Conservation (phyloP, 179 eudicot species). For the Silene vulgaris region DNA sequence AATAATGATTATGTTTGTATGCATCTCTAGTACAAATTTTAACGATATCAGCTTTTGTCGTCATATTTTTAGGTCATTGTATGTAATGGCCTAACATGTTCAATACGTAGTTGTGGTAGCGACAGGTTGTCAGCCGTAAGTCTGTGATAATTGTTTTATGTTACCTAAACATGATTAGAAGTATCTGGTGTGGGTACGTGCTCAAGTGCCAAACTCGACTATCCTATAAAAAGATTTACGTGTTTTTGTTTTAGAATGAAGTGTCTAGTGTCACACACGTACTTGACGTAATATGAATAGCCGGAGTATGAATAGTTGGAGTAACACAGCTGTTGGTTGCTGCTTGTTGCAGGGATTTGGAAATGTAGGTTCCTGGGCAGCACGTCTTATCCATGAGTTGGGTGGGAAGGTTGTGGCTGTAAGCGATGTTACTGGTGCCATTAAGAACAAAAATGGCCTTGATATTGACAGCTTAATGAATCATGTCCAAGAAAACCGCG, state of each 20-base stretch:
- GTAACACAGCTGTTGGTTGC: conserved; percentile 7
- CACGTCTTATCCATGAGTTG: conserved; percentile 64
- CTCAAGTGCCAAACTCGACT: no score
- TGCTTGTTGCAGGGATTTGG: conserved; percentile 70
- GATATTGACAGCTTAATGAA: conserved; percentile 65
- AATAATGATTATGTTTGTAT: not conserved
- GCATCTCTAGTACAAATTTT: not conserved
- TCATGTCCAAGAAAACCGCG: conserved; percentile 61
- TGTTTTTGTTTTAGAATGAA: no score
- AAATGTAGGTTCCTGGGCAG: conserved; percentile 97
- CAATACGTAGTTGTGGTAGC: no score
- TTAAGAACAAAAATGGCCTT: conserved; percentile 69
- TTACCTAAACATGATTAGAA: no score
- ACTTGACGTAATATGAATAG: not conserved
- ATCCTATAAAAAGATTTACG: no score
- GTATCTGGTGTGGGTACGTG: no score
- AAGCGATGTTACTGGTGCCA: conserved; percentile 86
- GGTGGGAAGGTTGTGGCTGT: conserved; percentile 94
- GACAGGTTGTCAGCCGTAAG: no score
- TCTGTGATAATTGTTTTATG: no score
- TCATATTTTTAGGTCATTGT: no score
- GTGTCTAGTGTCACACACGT: not conserved
- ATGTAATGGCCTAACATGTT: not conserved
- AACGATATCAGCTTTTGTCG: not conserved
- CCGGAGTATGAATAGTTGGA: not conserved